phyloP scores from a whole-genome alignment of 169 alveolate species.

The Eimeria zaria region DNA sequence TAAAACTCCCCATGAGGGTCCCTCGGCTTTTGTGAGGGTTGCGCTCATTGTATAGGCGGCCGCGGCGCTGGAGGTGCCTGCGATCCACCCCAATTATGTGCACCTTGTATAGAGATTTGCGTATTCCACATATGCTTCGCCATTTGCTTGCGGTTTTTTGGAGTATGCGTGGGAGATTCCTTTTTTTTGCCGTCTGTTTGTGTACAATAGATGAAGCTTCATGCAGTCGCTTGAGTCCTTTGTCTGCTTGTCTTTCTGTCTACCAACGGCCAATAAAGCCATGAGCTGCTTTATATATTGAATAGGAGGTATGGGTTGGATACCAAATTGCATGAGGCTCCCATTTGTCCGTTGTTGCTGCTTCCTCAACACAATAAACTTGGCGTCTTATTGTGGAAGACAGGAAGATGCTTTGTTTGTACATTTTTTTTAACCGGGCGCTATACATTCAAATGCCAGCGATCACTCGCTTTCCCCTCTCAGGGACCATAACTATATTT shows the following conservation, averaged over 20 bases:
- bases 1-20: not conserved
- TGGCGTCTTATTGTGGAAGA: not conserved
- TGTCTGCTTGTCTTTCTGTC: too few relatives aligned
- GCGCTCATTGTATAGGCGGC: not conserved
- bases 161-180: not conserved
- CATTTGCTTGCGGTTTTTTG: not conserved
- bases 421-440: not conserved
- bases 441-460: not conserved
- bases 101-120: not conserved
- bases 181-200: not conserved
- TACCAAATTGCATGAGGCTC: not conserved
- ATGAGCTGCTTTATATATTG: not conserved
- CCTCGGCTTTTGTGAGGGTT: not conserved
- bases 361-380: not conserved
- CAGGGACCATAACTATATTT: not conserved
- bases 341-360: not conserved
- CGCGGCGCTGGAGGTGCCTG: not conserved
- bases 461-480: not conserved
- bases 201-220: too few relatives aligned
- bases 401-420: not conserved
- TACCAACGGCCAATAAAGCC: not conserved
- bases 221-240: too few relatives aligned
- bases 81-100: not conserved
- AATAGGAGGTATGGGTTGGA: not conserved
- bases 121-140: too few relatives aligned